These are phyloP conservation scores for Phylloporus sp. DNA, from an alignment of 768 basidiomycete species.

Conservation along the genomic window DNA sequence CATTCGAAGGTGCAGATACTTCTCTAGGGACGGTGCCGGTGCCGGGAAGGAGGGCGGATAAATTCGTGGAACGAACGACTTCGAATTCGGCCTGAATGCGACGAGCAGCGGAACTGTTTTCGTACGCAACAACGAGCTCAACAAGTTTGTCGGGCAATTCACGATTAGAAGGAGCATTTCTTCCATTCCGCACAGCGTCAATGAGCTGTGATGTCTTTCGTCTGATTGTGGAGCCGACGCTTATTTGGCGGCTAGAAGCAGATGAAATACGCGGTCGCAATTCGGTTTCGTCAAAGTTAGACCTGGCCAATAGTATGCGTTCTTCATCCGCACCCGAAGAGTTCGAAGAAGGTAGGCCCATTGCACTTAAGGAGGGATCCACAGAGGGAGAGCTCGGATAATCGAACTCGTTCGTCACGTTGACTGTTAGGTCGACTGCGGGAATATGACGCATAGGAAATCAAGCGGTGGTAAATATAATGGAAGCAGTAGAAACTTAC, in stretches of 20 bases:
- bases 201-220: conserved; percentile 73
- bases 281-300: conserved; percentile 49
- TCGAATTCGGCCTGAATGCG: conserved; percentile 61
- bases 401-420: conserved; percentile 42
- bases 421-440: conserved; percentile 71
- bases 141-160: conserved; percentile 57
- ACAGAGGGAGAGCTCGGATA: conserved; percentile 34
- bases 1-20: conserved; percentile 19
- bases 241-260: conserved; percentile 33
- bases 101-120: conserved; percentile 59
- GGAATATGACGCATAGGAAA: conserved; percentile 3
- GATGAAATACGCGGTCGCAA: conserved; percentile 38
- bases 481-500: conserved; percentile 44
- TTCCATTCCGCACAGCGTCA: conserved; percentile 47
- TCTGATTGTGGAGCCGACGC: conserved; percentile 54
- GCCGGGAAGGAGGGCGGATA: neutral
- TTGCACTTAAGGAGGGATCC: conserved; percentile 19
- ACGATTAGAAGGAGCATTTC: conserved; percentile 26
- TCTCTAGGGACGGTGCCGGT: neutral
- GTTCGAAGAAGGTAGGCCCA: conserved; percentile 34
- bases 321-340: conserved; percentile 65
- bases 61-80: conserved; percentile 29
- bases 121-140: conserved; percentile 70
- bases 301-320: conserved; percentile 47
- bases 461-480: neutral